Evolutionary conservation across 2,329 filamentous ascomycete species (phyloP).

Genomic region (Lasiodiplodia hormozganensis): DNA sequence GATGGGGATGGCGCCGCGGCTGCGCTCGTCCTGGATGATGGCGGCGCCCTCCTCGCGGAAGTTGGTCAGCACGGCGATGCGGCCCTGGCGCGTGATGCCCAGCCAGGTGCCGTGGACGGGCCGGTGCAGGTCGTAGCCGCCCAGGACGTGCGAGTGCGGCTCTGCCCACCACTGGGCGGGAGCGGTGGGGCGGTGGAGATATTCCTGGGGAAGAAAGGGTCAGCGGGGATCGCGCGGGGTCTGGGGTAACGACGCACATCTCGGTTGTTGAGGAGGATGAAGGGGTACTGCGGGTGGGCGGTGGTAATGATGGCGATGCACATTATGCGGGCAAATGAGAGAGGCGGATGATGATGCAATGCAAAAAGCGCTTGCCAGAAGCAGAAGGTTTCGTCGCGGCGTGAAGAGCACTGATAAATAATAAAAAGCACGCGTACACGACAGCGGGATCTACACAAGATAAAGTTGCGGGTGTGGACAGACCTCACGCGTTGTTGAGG

Average conservation of each 20-base stretch:
- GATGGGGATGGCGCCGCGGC: conserved; percentile 66
- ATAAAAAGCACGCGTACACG: conserved; percentile 11
- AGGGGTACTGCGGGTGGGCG: conserved; percentile 56
- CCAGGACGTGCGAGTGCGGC: conserved; percentile 60
- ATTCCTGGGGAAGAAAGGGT: conserved; percentile 56
- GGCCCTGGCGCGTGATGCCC: conserved; percentile 66
- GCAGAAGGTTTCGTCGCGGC: conserved; percentile 1
- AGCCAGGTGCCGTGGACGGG: conserved; percentile 69
- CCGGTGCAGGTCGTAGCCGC: conserved; percentile 67
- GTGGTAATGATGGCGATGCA: conserved; percentile 59
- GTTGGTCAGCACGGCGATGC: conserved; percentile 69
- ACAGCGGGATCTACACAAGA: conserved; percentile 1
- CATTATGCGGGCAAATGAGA: conserved; percentile 41
- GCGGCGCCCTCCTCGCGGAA: conserved; percentile 61
- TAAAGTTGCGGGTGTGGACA: conserved; percentile 11
- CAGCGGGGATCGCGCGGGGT: background rate
- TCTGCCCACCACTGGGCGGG: conserved; percentile 65
- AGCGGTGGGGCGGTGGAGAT: conserved; percentile 66
- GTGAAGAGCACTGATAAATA: conserved; percentile 1
- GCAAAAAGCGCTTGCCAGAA: conserved; percentile 19
- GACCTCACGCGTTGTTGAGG: conserved; percentile 12
- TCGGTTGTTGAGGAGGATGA: conserved; percentile 59
- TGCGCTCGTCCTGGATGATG: conserved; percentile 55
- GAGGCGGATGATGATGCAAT: conserved; percentile 17
- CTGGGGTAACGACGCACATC: conserved; percentile 44